Evolutionary conservation across 768 basidiomycete genomes (phyloP).

Genomic region (Leucocoprinus leucothites): DNA sequence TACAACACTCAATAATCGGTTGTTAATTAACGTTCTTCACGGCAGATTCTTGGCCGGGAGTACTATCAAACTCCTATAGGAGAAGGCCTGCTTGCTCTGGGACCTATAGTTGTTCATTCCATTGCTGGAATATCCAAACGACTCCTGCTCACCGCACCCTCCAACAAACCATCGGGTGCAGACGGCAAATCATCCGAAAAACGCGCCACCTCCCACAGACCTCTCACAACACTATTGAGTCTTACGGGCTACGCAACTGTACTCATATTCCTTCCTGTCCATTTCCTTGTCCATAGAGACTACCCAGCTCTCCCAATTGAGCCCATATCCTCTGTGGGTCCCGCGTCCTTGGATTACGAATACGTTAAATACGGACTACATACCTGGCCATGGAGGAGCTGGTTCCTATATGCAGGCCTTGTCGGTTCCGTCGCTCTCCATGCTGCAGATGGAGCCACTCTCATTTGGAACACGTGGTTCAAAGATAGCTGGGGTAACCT

Average conservation of each 20-base stretch:
- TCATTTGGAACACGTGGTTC: constrained; percentile 53
- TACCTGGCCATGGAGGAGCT: constrained; percentile 59
- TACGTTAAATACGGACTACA: constrained; percentile 74
- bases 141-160: constrained; percentile 26
- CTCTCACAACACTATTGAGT: constrained; percentile 43
- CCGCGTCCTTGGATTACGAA: constrained; percentile 78
- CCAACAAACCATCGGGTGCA: constrained; percentile 17
- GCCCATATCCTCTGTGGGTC: constrained; percentile 60
- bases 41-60: constrained; percentile 75
- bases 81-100: constrained; percentile 66
- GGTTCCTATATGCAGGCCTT: constrained; percentile 61
- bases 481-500: constrained; percentile 20
- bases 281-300: constrained; percentile 66
- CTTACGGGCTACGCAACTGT: constrained; percentile 62
- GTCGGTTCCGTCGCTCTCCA: constrained; percentile 57
- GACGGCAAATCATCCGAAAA: neutral
- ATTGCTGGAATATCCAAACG: constrained; percentile 59
- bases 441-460: constrained; percentile 52
- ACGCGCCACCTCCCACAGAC: constrained; percentile 18
- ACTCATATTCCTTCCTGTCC: constrained; percentile 60
- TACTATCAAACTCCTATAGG: constrained; percentile 76
- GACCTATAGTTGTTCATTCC: constrained; percentile 65
- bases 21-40: neutral
- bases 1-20: neutral
- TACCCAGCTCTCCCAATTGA: constrained; percentile 41